Percentiles rank a stretch among this genome's conserved stretches.
Evolutionary conservation across 805 yeast genomes (phyloP).

Genomic region (Barnettozyma vustinii): DNA sequence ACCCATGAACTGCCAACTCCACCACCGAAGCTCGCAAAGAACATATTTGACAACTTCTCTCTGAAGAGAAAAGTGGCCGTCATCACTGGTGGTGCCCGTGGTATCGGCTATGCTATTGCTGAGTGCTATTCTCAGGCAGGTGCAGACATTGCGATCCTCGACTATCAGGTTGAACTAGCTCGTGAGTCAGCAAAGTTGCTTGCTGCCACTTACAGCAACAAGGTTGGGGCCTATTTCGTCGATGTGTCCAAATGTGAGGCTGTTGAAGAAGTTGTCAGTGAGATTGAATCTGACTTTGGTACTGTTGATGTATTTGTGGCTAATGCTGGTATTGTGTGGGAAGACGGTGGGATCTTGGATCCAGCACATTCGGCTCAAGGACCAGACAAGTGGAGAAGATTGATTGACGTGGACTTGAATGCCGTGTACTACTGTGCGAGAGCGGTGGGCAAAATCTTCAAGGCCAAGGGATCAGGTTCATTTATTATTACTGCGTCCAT

Average conservation of each 20-base stretch:
- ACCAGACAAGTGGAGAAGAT: conserved; percentile 58
- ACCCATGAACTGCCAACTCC: conserved; percentile 37
- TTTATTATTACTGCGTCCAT: conserved; percentile 83
- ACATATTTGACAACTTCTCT: not conserved
- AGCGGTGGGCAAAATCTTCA: conserved; percentile 66
- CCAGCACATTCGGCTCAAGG: conserved; percentile 18
- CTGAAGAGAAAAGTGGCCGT: conserved; percentile 34
- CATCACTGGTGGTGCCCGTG: conserved; percentile 42
- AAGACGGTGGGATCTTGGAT: conserved; percentile 50
- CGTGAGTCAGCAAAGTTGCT: conserved; percentile 55
- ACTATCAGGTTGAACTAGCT: conserved; percentile 37
- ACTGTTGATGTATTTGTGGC: conserved; percentile 80
- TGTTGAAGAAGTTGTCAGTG: conserved; percentile 24
- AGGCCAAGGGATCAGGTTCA: conserved; percentile 69
- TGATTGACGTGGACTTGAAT: conserved; percentile 70
- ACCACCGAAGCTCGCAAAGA: not conserved
- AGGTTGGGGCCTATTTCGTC: conserved; percentile 46
- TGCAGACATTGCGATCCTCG: conserved; percentile 33
- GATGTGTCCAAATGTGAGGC: conserved; percentile 25
- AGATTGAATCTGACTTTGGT: conserved; percentile 58
- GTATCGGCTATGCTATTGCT: conserved; percentile 42
- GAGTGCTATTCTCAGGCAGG: conserved; percentile 37
- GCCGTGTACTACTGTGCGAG: conserved; percentile 80
- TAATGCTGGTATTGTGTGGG: conserved; percentile 88
- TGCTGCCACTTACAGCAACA: conserved; percentile 52